A percentile compares a stretch with the other conserved stretches of the same genome.
Evolutionary conservation across 2,329 filamentous ascomycete genomes (phyloP).

Genomic region (Botrytis paeoniae): DNA sequence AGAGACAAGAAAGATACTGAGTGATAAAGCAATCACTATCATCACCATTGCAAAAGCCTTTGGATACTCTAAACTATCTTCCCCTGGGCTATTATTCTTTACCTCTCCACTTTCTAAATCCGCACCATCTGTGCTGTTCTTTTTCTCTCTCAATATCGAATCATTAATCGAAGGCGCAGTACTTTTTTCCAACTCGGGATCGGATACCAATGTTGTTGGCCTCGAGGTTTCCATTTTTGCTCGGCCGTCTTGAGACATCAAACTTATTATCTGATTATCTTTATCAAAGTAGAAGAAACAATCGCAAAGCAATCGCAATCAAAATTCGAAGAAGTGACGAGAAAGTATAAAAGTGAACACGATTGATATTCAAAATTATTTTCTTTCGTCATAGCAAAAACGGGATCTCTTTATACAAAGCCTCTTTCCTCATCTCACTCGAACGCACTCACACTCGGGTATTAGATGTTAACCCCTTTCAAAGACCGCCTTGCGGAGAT

Average conservation of each 20-base stretch:
- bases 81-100: conserved; percentile 10
- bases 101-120: conserved; percentile 16
- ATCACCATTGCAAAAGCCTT: conserved; percentile 36
- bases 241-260: neutral
- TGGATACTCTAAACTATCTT: conserved; percentile 33
- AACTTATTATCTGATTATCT: neutral
- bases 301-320: neutral
- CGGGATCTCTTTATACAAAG: neutral
- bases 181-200: conserved; percentile 25
- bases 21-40: conserved; percentile 47
- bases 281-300: neutral
- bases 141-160: conserved; percentile 26
- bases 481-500: neutral
- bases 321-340: neutral
- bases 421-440: neutral
- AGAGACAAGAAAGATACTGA: conserved; percentile 47
- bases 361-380: neutral
- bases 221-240: conserved; percentile 7
- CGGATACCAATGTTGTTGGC: neutral
- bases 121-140: conserved; percentile 23
- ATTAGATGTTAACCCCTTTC: neutral
- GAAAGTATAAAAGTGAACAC: neutral
- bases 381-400: neutral
- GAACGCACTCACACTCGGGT: neutral
- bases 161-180: conserved; percentile 22